Conservation (phyloP, 225 moss, liverwort and hornwort genomes). For the Pseudisothecium myosuroides region DNA sequence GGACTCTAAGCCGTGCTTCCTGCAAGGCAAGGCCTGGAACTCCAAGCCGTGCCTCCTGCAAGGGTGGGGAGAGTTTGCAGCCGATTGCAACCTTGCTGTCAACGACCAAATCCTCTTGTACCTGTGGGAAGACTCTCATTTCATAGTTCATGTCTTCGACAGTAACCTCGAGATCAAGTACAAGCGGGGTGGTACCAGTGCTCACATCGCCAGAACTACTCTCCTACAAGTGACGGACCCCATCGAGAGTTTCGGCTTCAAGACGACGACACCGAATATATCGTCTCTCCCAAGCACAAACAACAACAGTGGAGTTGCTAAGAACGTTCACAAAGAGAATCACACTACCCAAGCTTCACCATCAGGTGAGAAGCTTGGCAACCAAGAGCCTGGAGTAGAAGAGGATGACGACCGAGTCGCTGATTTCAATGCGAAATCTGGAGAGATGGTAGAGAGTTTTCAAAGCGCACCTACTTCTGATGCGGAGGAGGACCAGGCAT, state of each 20-base stretch:
- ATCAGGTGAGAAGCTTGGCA: neutral
- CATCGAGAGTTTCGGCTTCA: neutral
- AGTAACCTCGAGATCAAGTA: neutral
- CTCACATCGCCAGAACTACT: neutral
- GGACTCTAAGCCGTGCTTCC: neutral
- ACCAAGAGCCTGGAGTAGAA: neutral
- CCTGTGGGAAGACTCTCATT: neutral
- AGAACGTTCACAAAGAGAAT: neutral
- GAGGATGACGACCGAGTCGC: neutral
- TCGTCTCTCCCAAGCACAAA: neutral
- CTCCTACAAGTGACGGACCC: neutral
- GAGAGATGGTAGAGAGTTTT: neutral
- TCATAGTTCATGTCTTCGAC: constrained; percentile 7
- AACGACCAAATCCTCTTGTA: neutral
- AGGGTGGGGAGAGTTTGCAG: neutral
- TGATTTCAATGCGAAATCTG: neutral
- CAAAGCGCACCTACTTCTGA: neutral
- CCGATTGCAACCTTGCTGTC: neutral
- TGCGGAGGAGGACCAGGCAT: neutral
- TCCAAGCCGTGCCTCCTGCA: neutral
- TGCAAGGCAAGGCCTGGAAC: too few species aligned
- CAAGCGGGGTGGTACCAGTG: neutral
- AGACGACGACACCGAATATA: too few species aligned
- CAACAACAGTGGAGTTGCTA: neutral
- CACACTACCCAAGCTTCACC: neutral